Evolutionary conservation across 2,329 filamentous ascomycete genomes (phyloP).

Genomic region (Ceratocystis cubensis): DNA sequence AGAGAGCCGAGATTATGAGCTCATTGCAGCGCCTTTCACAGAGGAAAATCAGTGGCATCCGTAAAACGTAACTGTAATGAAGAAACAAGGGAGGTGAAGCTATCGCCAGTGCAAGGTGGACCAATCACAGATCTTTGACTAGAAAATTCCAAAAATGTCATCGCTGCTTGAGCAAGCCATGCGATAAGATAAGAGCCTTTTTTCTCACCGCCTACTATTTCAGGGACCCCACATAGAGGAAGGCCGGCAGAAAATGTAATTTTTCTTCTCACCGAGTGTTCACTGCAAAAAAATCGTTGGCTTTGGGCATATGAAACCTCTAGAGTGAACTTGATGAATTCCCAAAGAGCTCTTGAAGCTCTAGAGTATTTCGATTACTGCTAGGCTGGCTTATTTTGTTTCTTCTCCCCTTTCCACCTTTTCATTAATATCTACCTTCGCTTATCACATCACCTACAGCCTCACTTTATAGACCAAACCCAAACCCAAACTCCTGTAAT

Average conservation of each 20-base stretch:
- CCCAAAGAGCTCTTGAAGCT: slow-evolving; percentile 5
- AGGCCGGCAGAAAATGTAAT: slow-evolving; percentile 19
- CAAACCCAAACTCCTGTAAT: slow-evolving; percentile 20
- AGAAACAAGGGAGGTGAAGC: slow-evolving; percentile 12
- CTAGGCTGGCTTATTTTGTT: not conserved
- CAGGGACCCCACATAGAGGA: slow-evolving; percentile 10
- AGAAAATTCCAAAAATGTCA: slow-evolving; percentile 16
- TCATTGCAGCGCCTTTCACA: not conserved
- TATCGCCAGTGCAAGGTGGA: slow-evolving; percentile 1
- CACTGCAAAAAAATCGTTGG: not conserved
- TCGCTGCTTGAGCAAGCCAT: slow-evolving; percentile 1
- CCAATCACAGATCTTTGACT: slow-evolving; percentile 12
- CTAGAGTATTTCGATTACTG: not conserved
- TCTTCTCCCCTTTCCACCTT: not conserved
- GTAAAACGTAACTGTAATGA: not conserved
- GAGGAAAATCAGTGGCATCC: not conserved
- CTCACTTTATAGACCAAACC: not conserved
- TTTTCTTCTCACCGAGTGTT: slow-evolving; percentile 14
- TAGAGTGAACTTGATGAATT: not conserved
- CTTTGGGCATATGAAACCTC: not conserved
- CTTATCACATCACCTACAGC: not conserved
- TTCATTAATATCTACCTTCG: not conserved
- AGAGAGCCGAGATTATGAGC: not conserved
- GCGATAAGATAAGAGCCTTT: slow-evolving; percentile 20
- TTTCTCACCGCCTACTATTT: slow-evolving; percentile 15